These are phyloP conservation scores for Talaromyces adpressus DNA, from an alignment of 495 filamentous ascomycete genomes.

Conservation along the genomic window DNA sequence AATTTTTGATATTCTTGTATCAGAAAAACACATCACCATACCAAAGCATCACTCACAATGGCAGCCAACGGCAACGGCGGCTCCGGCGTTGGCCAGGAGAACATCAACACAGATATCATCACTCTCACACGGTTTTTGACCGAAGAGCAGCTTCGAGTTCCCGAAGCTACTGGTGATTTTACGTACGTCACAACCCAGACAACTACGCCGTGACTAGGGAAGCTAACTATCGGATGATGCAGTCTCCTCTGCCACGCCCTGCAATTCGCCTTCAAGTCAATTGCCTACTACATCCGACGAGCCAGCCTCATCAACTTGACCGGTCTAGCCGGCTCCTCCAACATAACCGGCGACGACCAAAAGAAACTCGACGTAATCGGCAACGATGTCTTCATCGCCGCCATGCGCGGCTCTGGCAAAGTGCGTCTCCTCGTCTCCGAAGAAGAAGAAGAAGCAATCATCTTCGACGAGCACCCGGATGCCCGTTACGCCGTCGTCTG, in stretches of 20 bases:
- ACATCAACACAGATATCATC: constrained; percentile 91
- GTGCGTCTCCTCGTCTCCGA: constrained; percentile 89
- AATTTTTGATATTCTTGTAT: background rate
- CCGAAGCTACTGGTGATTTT: constrained; percentile 95
- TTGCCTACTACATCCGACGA: constrained; percentile 98
- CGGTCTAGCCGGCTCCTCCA: constrained; percentile 89
- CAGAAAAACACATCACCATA: background rate
- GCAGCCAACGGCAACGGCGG: constrained; percentile 29
- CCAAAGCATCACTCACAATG: constrained; percentile 22
- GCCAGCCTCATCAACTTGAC: constrained; percentile 96
- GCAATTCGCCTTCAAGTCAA: constrained; percentile 98
- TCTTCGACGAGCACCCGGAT: constrained; percentile 69
- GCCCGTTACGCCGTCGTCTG: constrained; percentile 94
- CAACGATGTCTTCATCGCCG: constrained; percentile 92
- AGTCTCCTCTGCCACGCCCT: constrained; percentile 78
- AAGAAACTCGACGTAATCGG: constrained; percentile 99
- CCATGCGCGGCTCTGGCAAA: constrained; percentile 87
- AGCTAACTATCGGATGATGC: too few relatives aligned
- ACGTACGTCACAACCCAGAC: constrained; percentile 31
- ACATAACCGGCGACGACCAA: constrained; percentile 94
- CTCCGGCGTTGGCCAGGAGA: constrained; percentile 51
- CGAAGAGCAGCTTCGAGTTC: constrained; percentile 88
- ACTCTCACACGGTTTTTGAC: constrained; percentile 93
- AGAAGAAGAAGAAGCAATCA: constrained; percentile 87
- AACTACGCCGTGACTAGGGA: too few relatives aligned